Evolutionary conservation across 2,329 filamentous ascomycete species (phyloP), one percentile per base, ranked within the genome.

Genomic region (Lachnellula occidentalis): DNA sequence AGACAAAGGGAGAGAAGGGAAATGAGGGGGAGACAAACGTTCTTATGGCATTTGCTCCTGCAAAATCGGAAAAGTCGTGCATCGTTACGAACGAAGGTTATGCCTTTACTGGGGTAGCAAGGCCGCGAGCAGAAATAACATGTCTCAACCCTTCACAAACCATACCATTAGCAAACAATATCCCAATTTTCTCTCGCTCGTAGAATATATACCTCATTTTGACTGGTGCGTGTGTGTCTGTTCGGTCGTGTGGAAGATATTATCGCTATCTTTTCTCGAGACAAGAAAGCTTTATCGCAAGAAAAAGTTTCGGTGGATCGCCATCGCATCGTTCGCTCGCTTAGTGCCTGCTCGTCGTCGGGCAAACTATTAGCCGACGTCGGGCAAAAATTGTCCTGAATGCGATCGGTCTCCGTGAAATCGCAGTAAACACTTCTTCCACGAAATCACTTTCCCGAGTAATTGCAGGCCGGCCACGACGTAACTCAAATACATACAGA

Each of bases 71-170:
- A 84, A 45, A 73, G 67, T 67, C 76, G 74, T 58, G 72, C 74
- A 66, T 70, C 68, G 48, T 69, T 68, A 34, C 67, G 65, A 17
- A 69, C 64, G 48, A 70, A 70, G 34, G 72, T 76, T 55, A 82
- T 81, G 58, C 79, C 78, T 70, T 82, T 83, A 70, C 74, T 76
- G 45, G 83, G 83, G 70, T 86, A 87, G 68, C 79, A 78, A 48
- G 86, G 86, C 66, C 80, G 78, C 60, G 82, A 86, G 72, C 86
- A 88, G 72, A 88, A 87, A 69, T 86, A 85, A 71, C 84, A 87
- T 54, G 80, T 84, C 71, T 86, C 82, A 67, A 80, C 76, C 67
- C 76, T 77, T 60, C 11, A 43, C 4, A 34, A 17, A 31, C 6
- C 8, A 7, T 11, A 9, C 0, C 17, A 51, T 45, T 36, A 45